Conservation (phyloP, 192 early-diverging fungal species). For the Entrophospora sp. region DNA sequence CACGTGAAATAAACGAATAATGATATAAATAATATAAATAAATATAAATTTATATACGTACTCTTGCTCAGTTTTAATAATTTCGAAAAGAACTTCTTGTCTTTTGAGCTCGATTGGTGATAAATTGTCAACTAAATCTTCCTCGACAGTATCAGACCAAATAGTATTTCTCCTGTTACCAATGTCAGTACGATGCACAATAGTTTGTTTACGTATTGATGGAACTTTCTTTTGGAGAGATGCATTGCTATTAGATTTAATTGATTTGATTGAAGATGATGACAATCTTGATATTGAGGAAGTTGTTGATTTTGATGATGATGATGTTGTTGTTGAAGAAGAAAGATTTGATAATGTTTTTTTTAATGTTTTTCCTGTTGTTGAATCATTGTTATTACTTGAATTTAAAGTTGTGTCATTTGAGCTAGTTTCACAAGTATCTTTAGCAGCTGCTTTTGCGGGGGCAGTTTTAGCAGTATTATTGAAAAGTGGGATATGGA, state of each 20-base stretch:
- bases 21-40: background rate
- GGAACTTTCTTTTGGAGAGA: background rate
- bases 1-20: background rate
- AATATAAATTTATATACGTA: background rate
- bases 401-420: background rate
- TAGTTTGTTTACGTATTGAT: background rate
- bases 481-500: slow-evolving; percentile 16
- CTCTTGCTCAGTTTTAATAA: slow-evolving; percentile 58
- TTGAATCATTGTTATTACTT: background rate
- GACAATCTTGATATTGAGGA: too few relatives aligned
- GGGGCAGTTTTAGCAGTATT: slow-evolving; percentile 18
- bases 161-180: slow-evolving; percentile 9
- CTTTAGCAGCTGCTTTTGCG: background rate
- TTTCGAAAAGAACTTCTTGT: slow-evolving; percentile 78
- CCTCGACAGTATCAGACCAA: slow-evolving; percentile 20
- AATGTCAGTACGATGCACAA: slow-evolving; percentile 10
- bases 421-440: too few relatives aligned
- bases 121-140: slow-evolving; percentile 23
- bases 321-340: too few relatives aligned
- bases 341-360: too few relatives aligned
- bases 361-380: background rate
- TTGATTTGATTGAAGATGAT: too few relatives aligned
- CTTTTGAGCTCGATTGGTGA: slow-evolving; percentile 54
- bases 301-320: background rate
- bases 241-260: too few relatives aligned